Conservation (phyloP, 2,329 filamentous ascomycete species). For the Aspergillus sp. region DNA sequence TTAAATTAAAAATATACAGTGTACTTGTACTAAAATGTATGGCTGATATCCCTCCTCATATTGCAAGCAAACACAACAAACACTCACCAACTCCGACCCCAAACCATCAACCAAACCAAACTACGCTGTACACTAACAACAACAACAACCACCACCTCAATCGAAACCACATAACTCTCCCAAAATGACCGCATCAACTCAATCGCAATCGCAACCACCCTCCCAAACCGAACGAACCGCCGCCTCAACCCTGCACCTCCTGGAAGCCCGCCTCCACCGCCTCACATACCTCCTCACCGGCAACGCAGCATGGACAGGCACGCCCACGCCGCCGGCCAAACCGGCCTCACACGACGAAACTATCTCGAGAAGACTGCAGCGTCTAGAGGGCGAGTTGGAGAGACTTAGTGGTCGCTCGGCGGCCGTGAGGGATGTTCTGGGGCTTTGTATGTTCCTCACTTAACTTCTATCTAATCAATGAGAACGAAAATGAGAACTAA, state of each 20-base stretch:
- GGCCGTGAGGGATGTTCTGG: constrained; percentile 43
- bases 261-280: constrained; percentile 45
- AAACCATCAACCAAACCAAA: too few species aligned
- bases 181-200: constrained; percentile 5
- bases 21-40: background rate
- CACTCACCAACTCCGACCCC: background rate
- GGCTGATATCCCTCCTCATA: background rate
- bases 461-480: too few species aligned
- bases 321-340: constrained; percentile 33
- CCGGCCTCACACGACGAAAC: constrained; percentile 39
- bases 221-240: constrained; percentile 37
- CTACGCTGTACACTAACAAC: too few species aligned
- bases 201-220: constrained; percentile 23
- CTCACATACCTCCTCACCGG: constrained; percentile 48
- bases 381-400: constrained; percentile 39
- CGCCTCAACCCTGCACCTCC: constrained; percentile 43
- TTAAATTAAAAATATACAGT: background rate
- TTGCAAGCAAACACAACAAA: background rate
- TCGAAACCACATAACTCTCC: too few species aligned
- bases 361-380: constrained; percentile 39
- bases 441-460: constrained; percentile 36
- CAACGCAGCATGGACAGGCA: constrained; percentile 40
- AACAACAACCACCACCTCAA: too few species aligned
- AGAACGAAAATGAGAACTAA: background rate
- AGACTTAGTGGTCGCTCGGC: constrained; percentile 39